These are phyloP conservation scores for Phlebopus sp. DNA, from an alignment of 1,284 basidiomycete species.

Conservation along the genomic window DNA sequence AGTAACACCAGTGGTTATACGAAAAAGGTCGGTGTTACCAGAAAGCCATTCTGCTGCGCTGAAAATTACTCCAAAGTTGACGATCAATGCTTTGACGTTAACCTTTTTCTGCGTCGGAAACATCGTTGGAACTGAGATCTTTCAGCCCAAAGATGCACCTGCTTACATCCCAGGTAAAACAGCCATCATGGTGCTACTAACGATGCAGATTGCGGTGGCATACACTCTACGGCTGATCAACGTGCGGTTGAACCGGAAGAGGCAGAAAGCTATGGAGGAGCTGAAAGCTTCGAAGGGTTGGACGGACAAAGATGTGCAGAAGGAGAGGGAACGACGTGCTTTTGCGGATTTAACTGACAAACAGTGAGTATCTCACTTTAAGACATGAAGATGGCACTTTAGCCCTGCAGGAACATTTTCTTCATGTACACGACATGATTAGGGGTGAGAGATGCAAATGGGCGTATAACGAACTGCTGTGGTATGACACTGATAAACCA, in stretches of 20 bases:
- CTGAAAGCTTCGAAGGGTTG: constrained; percentile 49
- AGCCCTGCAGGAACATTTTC: constrained; percentile 7
- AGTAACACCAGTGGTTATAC: constrained; percentile 64
- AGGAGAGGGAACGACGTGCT: constrained; percentile 56
- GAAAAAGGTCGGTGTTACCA: constrained; percentile 45
- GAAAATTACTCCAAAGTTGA: constrained; percentile 22
- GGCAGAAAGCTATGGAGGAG: constrained; percentile 40
- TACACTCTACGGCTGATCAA: constrained; percentile 56
- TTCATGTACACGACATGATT: constrained; percentile 13
- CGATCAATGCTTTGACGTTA: constrained; percentile 61
- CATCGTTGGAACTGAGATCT: constrained; percentile 60
- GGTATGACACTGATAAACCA: constrained; percentile 15
- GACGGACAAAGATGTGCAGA: constrained; percentile 53
- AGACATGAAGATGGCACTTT: background rate
- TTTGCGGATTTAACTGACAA: constrained; percentile 66
- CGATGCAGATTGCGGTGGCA: constrained; percentile 47
- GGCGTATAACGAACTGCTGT: constrained; percentile 1
- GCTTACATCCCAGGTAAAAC: constrained; percentile 63
- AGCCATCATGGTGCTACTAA: constrained; percentile 59
- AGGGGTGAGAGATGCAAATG: background rate
- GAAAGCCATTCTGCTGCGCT: background rate
- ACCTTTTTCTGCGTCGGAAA: constrained; percentile 57
- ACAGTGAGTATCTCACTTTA: constrained; percentile 38
- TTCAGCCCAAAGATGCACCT: constrained; percentile 61
- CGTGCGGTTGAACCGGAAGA: constrained; percentile 52